These are phyloP conservation scores for Pleoardoris graminearum DNA, from an alignment of 2,329 filamentous ascomycete species.

Conservation along the genomic window DNA sequence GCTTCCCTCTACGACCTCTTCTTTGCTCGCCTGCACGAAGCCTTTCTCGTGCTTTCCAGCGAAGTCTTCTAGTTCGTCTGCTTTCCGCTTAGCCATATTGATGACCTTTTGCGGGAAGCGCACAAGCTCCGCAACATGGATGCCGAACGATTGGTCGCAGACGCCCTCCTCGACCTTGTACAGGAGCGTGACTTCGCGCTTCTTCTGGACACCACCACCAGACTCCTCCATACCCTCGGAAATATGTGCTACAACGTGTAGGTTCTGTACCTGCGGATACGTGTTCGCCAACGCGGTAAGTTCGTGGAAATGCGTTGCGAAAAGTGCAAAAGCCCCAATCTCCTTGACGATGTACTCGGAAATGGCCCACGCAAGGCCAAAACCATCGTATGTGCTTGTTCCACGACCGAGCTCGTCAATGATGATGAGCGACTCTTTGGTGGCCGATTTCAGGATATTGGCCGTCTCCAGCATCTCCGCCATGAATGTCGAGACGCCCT, in stretches of 20 bases:
- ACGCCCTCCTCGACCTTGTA: conserved; percentile 97
- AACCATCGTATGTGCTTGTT: conserved; percentile 97
- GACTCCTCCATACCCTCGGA: conserved; percentile 56
- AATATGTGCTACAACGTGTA: conserved; percentile 96
- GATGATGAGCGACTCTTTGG: conserved; percentile 93
- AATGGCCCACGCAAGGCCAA: conserved; percentile 98
- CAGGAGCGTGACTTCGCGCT: conserved; percentile 83
- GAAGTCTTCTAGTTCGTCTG: conserved; percentile 97
- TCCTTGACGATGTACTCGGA: conserved; percentile 96
- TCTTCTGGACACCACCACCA: conserved; percentile 41
- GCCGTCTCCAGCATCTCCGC: conserved; percentile 99
- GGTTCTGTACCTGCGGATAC: conserved; percentile 84
- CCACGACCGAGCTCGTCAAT: conserved; percentile 97
- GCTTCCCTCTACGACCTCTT: conserved; percentile 89
- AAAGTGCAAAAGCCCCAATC: conserved; percentile 91
- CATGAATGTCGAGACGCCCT: conserved; percentile 99
- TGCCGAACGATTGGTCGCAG: conserved; percentile 96
- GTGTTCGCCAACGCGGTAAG: conserved; percentile 87
- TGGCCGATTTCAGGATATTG: conserved; percentile 97
- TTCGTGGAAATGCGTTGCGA: conserved; percentile 98
- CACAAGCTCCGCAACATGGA: conserved; percentile 96
- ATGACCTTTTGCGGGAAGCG: conserved; percentile 96
- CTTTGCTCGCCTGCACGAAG: conserved; percentile 59
- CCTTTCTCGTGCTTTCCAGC: conserved; percentile 71
- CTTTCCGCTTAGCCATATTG: conserved; percentile 98